Percentiles rank a stretch among this genome's conserved stretches.
These are phyloP conservation scores for Letharia columbiana DNA, from an alignment of 495 filamentous ascomycete genomes.

Conservation along the genomic window DNA sequence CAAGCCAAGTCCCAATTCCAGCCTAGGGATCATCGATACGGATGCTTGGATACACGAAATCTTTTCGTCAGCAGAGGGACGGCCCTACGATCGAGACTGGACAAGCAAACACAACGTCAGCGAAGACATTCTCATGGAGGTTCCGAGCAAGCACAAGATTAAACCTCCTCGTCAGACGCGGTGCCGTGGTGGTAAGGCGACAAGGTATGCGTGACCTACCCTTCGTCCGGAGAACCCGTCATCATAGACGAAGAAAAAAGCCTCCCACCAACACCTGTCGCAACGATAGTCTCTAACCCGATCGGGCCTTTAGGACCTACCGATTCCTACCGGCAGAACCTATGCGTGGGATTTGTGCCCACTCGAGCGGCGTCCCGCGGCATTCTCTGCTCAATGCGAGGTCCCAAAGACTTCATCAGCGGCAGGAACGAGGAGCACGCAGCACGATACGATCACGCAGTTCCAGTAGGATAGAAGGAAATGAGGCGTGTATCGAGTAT, in stretches of 20 bases:
- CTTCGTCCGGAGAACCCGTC: background rate
- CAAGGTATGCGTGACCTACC: background rate
- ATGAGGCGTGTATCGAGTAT: background rate
- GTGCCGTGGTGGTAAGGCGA: background rate
- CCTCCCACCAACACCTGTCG: too few relatives aligned
- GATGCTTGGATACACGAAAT: background rate
- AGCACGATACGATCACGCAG: background rate
- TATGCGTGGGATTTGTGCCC: background rate
- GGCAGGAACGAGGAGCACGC: background rate
- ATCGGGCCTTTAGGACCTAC: background rate
- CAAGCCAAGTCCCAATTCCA: background rate
- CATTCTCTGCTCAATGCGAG: too few relatives aligned
- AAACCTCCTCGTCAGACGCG: background rate
- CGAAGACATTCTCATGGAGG: background rate
- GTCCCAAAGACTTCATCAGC: background rate
- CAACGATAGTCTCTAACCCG: background rate
- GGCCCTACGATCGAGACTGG: background rate
- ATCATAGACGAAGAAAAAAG: background rate
- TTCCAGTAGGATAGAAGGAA: background rate
- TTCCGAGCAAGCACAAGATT: background rate
- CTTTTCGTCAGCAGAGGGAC: background rate
- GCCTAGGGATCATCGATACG: background rate
- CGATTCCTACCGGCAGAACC: background rate
- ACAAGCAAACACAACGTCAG: background rate
- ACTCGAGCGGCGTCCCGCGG: background rate